Evolutionary conservation across 331 rosid species (phyloP).

Genomic region (Pyrus hybrid): DNA sequence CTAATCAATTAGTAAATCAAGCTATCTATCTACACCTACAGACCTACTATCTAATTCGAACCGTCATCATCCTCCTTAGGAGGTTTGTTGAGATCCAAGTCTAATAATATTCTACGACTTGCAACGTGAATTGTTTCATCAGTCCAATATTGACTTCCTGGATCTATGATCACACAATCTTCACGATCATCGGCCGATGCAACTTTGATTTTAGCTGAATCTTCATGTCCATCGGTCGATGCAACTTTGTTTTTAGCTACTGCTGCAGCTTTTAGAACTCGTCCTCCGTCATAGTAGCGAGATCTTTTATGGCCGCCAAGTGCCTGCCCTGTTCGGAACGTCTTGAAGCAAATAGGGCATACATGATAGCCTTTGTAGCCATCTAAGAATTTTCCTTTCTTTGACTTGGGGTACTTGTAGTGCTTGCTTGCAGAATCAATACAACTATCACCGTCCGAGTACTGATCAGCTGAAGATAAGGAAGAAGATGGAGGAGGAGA

Average conservation of each 20-base stretch:
- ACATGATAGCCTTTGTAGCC: neutral
- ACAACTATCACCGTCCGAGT: neutral
- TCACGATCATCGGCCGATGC: neutral
- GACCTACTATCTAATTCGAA: neutral
- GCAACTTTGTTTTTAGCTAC: neutral
- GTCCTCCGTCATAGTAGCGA: neutral
- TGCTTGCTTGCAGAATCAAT: neutral
- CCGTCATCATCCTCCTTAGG: neutral
- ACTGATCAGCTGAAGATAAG: neutral
- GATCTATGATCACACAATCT: neutral
- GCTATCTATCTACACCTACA: neutral
- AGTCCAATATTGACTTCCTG: neutral
- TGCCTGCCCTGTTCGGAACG: neutral
- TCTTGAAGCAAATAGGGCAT: neutral
- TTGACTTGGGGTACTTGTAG: neutral
- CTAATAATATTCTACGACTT: neutral
- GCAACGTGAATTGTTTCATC: neutral
- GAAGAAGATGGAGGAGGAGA: conserved; percentile 4
- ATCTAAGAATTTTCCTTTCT: neutral
- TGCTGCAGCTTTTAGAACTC: neutral
- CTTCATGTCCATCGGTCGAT: neutral
- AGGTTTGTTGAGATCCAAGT: neutral
- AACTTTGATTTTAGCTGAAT: neutral
- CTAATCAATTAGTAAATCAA: neutral
- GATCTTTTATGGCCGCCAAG: conserved; percentile 8